phyloP scores from a whole-genome alignment of 495 filamentous ascomycete species.

The Penicillium arizonense region DNA sequence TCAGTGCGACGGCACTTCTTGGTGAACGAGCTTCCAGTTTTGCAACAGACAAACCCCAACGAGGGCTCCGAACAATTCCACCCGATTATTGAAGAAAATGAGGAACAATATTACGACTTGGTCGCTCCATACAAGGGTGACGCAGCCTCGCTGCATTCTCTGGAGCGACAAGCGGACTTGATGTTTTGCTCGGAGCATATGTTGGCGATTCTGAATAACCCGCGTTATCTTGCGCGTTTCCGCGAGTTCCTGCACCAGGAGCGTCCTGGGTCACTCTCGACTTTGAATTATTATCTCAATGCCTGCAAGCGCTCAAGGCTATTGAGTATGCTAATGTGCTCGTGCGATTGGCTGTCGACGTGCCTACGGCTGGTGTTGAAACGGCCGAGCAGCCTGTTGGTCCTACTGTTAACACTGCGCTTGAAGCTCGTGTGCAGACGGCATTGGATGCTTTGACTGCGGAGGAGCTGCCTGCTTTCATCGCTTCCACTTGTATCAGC shows the following conservation, averaged over 20 bases:
- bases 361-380: slow-evolving; percentile 37
- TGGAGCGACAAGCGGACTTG: slow-evolving; percentile 60
- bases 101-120: slow-evolving; percentile 31
- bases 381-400: slow-evolving; percentile 43
- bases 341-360: slow-evolving; percentile 39
- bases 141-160: slow-evolving; percentile 23
- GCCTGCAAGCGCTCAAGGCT: slow-evolving; percentile 65
- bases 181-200: slow-evolving; percentile 67
- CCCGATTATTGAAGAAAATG: slow-evolving; percentile 21
- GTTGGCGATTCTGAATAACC: slow-evolving; percentile 57
- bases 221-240: slow-evolving; percentile 60
- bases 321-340: slow-evolving; percentile 67
- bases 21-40: slow-evolving; percentile 28
- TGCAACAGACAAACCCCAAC: slow-evolving; percentile 31
- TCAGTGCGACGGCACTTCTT: slow-evolving; percentile 24
- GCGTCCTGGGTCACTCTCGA: slow-evolving; percentile 66
- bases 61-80: slow-evolving; percentile 30
- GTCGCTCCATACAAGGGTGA: slow-evolving; percentile 28
- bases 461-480: slow-evolving; percentile 69
- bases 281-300: slow-evolving; percentile 65
- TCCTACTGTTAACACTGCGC: slow-evolving; percentile 47
- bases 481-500: slow-evolving; percentile 45
- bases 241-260: slow-evolving; percentile 69
- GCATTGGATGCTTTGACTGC: slow-evolving; percentile 58
- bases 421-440: slow-evolving; percentile 57